Base-by-base conservation (phyloP, 768 basidiomycete species). In the Boletus sp. region DNA sequence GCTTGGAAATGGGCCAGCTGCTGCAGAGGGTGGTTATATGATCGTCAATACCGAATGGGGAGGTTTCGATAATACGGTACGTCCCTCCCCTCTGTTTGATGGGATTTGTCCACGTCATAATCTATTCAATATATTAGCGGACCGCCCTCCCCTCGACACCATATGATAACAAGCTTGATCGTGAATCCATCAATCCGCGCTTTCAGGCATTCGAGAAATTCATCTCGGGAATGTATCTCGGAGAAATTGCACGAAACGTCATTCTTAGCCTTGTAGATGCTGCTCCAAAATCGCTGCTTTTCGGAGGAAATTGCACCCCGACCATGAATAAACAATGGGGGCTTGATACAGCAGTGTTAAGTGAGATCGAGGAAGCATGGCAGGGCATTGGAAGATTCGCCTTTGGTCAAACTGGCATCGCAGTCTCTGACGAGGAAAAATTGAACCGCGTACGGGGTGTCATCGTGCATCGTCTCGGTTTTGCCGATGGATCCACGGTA, bases 41-140 rank as follows among this genome's bases (percentile, higher is more conserved):
- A 82, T 98, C 51, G 83, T 98, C 53, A 99, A 99, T 74, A 91
- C 91, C 7, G 97, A 98, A 74, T 98, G 96, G 97, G 97, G 97
- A 57, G 97, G 84, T 25, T 97, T 98, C 74, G 91, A 99, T 72
- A 98, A 97, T 72, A 80, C 85, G 47, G 93, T 93, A 68, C 62
- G 84, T 72, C 37, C n/a, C 39, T 56, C 14, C 46, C 44, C 30
- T 23, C 21, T 55, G 14, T 51, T 30, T 6, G 42, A 37, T 38
- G 35, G 13, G 45, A 32, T 44, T 37, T 30, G 25, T 19, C 30
- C 45, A 30, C 8, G 13, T 54, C 29, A 39, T 44, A 8, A 37
- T 54, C 47, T 41, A 39, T 64, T 11, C 45, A n/a, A 35, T 25
- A 15, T 33, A 14, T 44, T 59, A 95, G 87, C 85, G 95, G 53